Conservation (phyloP, 306 rosid genomes). For the Cicer arietinum region DNA sequence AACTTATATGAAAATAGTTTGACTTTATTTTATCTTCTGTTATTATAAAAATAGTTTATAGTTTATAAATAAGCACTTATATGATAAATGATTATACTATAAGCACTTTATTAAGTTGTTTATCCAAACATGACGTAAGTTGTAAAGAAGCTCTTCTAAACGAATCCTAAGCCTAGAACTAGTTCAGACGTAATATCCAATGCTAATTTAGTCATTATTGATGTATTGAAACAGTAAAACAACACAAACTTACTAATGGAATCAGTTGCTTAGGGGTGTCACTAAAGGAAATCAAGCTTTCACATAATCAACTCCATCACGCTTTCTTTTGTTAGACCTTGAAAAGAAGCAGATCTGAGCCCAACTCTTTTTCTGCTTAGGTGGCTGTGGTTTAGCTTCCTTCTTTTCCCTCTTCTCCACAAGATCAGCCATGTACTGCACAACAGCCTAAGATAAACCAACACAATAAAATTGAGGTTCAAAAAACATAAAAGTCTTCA, state of each 20-base stretch:
- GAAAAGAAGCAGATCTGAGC: constrained; percentile 74
- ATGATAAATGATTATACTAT: too few relatives aligned
- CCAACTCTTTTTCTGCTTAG: constrained; percentile 79
- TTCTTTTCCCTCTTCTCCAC: constrained; percentile 62
- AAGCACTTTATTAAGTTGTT: too few relatives aligned
- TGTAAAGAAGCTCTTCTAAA: not conserved
- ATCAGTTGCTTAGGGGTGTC: constrained; percentile 30
- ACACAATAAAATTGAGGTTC: constrained; percentile 30
- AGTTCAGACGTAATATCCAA: constrained; percentile 13
- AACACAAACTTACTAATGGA: constrained; percentile 56
- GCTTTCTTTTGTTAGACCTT: constrained; percentile 78
- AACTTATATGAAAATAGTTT: too few relatives aligned
- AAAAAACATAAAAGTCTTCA: constrained; percentile 17
- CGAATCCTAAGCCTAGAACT: not conserved
- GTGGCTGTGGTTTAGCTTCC: constrained; percentile 60
- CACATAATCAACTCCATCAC: constrained; percentile 57
- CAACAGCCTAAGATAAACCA: constrained; percentile 78
- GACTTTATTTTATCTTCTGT: too few relatives aligned
- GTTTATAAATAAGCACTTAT: too few relatives aligned
- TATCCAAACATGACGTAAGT: not conserved
- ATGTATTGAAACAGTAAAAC: constrained; percentile 35
- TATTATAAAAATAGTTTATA: too few relatives aligned
- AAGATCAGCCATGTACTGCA: constrained; percentile 77
- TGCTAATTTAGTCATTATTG: constrained; percentile 28
- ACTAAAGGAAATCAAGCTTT: constrained; percentile 55